Evolutionary conservation across 148 eudicot species (phyloP).

Genomic region (Beta vulgaris): DNA sequence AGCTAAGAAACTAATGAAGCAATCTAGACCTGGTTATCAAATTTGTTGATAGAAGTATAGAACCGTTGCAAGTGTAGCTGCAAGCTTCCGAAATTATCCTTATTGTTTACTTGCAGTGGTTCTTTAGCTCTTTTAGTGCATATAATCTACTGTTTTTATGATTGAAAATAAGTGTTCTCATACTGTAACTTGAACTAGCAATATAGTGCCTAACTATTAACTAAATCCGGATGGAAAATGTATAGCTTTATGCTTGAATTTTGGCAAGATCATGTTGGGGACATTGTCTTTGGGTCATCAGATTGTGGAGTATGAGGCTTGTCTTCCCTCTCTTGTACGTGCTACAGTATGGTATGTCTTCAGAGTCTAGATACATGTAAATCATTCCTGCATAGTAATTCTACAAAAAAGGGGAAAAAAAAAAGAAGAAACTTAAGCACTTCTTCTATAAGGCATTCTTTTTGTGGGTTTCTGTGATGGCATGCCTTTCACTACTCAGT

Average conservation of each 20-base stretch:
- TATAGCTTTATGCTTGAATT: not conserved
- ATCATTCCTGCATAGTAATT: not conserved
- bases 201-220: not conserved
- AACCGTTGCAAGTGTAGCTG: not conserved
- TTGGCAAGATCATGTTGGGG: not conserved
- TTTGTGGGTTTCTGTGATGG: not conserved
- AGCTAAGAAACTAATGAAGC: not conserved
- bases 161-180: too few species aligned
- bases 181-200: not conserved
- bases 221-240: not conserved
- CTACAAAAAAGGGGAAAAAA: too few species aligned
- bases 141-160: too few species aligned
- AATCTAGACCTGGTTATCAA: not conserved
- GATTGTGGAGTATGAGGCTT: not conserved
- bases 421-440: too few species aligned
- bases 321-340: not conserved
- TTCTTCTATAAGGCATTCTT: too few species aligned
- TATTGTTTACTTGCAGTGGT: not conserved
- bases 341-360: not conserved
- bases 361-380: not conserved
- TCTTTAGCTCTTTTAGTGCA: not conserved
- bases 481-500: not conserved
- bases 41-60: not conserved
- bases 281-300: not conserved
- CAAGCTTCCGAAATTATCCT: not conserved